Conservation (phyloP, 2,329 filamentous ascomycete genomes). For the Alternaria sp. region DNA sequence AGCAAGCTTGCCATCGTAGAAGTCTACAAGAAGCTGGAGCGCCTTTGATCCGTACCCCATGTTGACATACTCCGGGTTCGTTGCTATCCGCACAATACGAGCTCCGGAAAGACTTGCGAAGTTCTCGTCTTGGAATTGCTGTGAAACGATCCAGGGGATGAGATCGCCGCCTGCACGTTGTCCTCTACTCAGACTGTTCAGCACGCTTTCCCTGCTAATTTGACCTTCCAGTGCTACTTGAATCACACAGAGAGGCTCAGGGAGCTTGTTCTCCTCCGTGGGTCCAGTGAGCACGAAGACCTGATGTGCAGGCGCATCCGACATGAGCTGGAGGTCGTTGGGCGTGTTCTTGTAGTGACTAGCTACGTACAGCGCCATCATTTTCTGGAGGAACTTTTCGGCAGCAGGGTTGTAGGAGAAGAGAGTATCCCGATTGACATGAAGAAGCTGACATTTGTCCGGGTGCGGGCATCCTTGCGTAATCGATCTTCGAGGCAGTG, state of each 20-base stretch:
- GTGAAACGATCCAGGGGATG: constrained; percentile 96
- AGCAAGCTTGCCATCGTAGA: constrained; percentile 93
- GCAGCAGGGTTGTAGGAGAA: constrained; percentile 98
- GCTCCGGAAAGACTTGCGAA: constrained; percentile 94
- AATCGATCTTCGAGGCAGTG: constrained; percentile 77
- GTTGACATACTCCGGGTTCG: constrained; percentile 87
- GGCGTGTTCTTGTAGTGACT: constrained; percentile 99
- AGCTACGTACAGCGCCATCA: constrained; percentile 97
- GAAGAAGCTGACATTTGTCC: constrained; percentile 86
- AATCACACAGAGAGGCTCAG: constrained; percentile 92
- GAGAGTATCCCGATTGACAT: constrained; percentile 94
- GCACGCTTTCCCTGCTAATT: constrained; percentile 90
- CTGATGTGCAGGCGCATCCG: constrained; percentile 94
- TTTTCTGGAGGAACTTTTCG: constrained; percentile 95
- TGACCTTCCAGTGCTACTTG: constrained; percentile 94
- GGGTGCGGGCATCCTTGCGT: constrained; percentile 87
- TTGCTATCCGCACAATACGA: constrained; percentile 91
- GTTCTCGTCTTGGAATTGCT: constrained; percentile 97
- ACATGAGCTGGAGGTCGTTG: constrained; percentile 98
- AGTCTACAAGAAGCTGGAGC: constrained; percentile 85
- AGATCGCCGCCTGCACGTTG: constrained; percentile 89
- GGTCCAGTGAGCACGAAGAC: constrained; percentile 93
- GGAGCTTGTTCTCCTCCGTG: constrained; percentile 78
- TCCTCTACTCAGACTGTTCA: constrained; percentile 87
- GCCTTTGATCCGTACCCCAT: constrained; percentile 96